Evolutionary conservation across 768 basidiomycete species (phyloP).

Genomic region (Tulasnella sp.): DNA sequence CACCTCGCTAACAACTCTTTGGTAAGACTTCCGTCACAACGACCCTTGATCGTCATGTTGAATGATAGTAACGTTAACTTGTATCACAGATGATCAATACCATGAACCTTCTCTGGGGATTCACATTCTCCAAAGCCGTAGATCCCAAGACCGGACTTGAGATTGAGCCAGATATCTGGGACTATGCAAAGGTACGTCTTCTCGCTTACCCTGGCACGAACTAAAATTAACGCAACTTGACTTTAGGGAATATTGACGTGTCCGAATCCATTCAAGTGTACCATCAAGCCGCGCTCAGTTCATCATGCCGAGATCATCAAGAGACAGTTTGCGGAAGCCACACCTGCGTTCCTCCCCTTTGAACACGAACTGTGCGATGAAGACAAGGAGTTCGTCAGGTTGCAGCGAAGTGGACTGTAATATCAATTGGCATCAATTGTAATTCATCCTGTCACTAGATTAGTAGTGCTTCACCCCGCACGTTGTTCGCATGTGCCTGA

Average conservation of each 20-base stretch:
- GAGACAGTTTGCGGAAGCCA: neutral
- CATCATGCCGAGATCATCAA: constrained; percentile 14
- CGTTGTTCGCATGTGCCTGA: no score
- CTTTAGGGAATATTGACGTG: constrained; percentile 10
- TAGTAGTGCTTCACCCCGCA: no score
- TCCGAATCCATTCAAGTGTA: constrained; percentile 11
- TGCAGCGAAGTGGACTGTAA: no score
- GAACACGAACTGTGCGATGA: constrained; percentile 11
- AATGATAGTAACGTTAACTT: neutral
- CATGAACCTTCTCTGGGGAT: constrained; percentile 26
- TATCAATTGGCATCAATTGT: no score
- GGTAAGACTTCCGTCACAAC: no score
- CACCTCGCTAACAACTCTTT: constrained; percentile 20
- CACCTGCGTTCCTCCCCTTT: constrained; percentile 6
- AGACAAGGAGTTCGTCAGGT: constrained; percentile 5
- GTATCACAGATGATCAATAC: constrained; percentile 20
- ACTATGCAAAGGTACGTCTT: constrained; percentile 7
- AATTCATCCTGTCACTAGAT: no score
- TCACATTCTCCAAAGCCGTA: constrained; percentile 21
- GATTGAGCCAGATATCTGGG: constrained; percentile 12
- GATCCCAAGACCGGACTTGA: constrained; percentile 17
- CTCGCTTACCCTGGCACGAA: neutral
- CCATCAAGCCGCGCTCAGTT: constrained; percentile 10
- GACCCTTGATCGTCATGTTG: no score
- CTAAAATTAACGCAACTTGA: no score